phyloP scores from a whole-genome alignment of 78 protist genomes.

The Polysphondylium violaceum region DNA sequence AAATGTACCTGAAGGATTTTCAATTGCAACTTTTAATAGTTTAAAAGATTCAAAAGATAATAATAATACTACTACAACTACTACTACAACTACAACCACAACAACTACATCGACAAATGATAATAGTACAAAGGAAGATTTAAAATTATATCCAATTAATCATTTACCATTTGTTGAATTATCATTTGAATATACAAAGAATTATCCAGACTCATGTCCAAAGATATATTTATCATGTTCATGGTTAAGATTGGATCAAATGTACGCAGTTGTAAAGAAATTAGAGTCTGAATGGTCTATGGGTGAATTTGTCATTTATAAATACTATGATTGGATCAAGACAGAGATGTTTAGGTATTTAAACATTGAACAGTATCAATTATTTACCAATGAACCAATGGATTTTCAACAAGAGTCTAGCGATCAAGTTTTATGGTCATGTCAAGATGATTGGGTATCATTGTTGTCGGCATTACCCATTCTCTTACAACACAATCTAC shows the following conservation, averaged over 20 bases:
- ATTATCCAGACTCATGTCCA: constrained; percentile 3
- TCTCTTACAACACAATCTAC: constrained; percentile 15
- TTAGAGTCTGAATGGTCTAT: constrained; percentile 5
- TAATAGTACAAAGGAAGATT: no score
- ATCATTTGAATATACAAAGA: not conserved
- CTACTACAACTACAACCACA: no score
- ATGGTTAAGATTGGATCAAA: constrained; percentile 32
- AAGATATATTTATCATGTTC: constrained; percentile 18
- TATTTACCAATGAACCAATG: not conserved
- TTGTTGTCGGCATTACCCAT: not conserved
- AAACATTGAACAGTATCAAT: not conserved
- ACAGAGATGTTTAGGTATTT: not conserved
- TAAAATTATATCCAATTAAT: constrained; percentile 8
- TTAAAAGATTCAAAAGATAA: no score
- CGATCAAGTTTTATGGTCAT: constrained; percentile 7
- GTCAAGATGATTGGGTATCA: constrained; percentile 17
- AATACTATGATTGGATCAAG: constrained; percentile 33
- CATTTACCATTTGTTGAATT: constrained; percentile 1
- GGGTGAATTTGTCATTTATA: constrained; percentile 25
- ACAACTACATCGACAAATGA: no score
- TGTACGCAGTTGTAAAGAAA: constrained; percentile 2
- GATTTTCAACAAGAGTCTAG: not conserved
- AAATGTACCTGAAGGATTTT: no score
- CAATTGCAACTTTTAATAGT: no score
- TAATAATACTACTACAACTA: no score